Evolutionary conservation across 2,329 filamentous ascomycete genomes (phyloP).

Genomic region (Diaporthe vexans): DNA sequence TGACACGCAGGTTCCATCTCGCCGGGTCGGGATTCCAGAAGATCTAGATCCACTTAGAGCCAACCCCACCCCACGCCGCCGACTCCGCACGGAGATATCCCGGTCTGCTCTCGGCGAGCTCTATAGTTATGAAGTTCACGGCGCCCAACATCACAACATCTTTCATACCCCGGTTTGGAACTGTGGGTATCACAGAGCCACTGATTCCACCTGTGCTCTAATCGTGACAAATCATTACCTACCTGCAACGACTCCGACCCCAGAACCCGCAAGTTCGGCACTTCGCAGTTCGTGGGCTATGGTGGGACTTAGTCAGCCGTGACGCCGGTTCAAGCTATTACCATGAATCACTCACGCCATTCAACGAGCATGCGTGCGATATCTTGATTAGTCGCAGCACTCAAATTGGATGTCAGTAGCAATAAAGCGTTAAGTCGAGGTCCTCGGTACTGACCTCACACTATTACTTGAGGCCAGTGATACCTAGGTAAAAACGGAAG

Average conservation of each 20-base stretch:
- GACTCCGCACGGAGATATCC: slow-evolving; percentile 34
- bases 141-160: not conserved
- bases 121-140: too few species aligned
- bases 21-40: slow-evolving; percentile 21
- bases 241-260: not conserved
- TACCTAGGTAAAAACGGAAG: too few species aligned
- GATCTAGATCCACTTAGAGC: slow-evolving; percentile 13
- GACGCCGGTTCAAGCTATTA: too few species aligned
- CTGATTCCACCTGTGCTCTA: not conserved
- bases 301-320: not conserved
- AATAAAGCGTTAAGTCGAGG: not conserved
- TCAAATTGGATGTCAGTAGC: too few species aligned
- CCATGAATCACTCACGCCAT: not conserved
- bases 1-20: not conserved
- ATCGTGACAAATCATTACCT: slow-evolving; percentile 24
- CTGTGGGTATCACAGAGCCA: not conserved
- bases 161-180: not conserved
- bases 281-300: not conserved
- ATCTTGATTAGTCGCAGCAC: not conserved
- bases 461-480: too few species aligned
- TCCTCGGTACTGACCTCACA: too few species aligned
- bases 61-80: slow-evolving; percentile 7
- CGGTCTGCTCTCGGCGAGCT: slow-evolving; percentile 24
- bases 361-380: not conserved
- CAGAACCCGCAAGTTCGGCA: not conserved